Base-by-base conservation (phyloP, 1,284 basidiomycete genomes). In the Singerocomus inundabilis region DNA sequence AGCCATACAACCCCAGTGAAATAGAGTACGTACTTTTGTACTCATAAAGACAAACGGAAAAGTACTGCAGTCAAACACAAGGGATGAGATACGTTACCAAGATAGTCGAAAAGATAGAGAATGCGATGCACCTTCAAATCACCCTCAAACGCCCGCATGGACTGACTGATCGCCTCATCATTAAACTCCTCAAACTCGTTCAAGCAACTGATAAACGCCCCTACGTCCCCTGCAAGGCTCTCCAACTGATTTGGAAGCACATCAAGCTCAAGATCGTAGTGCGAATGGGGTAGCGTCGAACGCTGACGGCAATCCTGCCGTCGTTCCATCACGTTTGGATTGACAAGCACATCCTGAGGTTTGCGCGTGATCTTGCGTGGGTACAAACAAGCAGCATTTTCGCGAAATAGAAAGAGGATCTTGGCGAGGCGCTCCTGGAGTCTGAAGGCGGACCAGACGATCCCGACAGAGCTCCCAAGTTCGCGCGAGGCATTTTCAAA, bases 171-270 rank as follows among this genome's bases (percentile, higher is more conserved):
- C 3, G 72, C 76, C 44, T 81, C 78, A 30, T 81, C 78, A 25
- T 74, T 76, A 29, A 80, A 80, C 56, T 78, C 78, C 3, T 79
- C 77, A 41, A 81, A 81, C 46, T 78, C 76, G 50, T 76, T 79
- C 43, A 81, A 57, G 51, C 73, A 77, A 38, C 72, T 72, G 13
- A 80, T 60, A 51, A 81, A 81, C 0, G 73, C 71, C 13, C 64
- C 70, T 4, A 82, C 71, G 47, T 81, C 79, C 16, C 62, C 56
- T 3, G 80, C 77, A 10, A 81, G 70, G 31, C 64, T 57, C 48
- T 71, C 68, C 31, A 80, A 54, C 61, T 81, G 66, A 6, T 43
- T n/a, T 7, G 57, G 68, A 28, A 67, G 55, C 47, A 54, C 57
- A 21, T 68, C 62, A 2, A 59, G 55, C n/a, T 67, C 67, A 11